Conservation (phyloP, 371 early-diverging fungal species). For the Lichtheimia ornata region DNA sequence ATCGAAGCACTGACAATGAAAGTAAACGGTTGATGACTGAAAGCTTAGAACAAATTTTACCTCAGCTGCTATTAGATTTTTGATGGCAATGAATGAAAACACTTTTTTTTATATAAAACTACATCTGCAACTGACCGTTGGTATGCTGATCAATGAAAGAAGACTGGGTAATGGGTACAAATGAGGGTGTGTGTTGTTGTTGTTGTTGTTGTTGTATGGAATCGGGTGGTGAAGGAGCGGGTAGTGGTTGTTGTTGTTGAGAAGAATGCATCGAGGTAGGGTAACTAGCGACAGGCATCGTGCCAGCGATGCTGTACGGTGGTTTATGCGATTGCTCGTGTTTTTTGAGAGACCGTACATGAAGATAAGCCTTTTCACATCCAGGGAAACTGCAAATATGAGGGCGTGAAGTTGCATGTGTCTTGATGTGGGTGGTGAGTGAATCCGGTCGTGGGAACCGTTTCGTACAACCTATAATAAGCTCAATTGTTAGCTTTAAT, state of each 20-base stretch:
- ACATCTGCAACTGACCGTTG: no score
- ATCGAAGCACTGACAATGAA: not conserved
- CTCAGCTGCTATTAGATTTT: not conserved
- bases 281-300: slow-evolving; percentile 3
- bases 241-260: slow-evolving; percentile 1
- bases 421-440: slow-evolving; percentile 75
- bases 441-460: slow-evolving; percentile 4
- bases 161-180: no score
- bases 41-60: not conserved
- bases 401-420: slow-evolving; percentile 80
- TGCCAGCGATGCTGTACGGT: slow-evolving; percentile 8
- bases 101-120: no score
- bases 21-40: not conserved
- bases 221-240: not conserved
- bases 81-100: not conserved
- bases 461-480: slow-evolving; percentile 10
- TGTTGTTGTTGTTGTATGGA: not conserved
- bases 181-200: not conserved
- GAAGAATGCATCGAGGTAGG: not conserved
- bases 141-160: no score
- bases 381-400: slow-evolving; percentile 61
- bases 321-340: slow-evolving; percentile 68
- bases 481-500: no score
- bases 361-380: slow-evolving; percentile 79
- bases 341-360: slow-evolving; percentile 77